phyloP scores from a whole-genome alignment of 441 rosid species.

The Adansonia rubrostipa region DNA sequence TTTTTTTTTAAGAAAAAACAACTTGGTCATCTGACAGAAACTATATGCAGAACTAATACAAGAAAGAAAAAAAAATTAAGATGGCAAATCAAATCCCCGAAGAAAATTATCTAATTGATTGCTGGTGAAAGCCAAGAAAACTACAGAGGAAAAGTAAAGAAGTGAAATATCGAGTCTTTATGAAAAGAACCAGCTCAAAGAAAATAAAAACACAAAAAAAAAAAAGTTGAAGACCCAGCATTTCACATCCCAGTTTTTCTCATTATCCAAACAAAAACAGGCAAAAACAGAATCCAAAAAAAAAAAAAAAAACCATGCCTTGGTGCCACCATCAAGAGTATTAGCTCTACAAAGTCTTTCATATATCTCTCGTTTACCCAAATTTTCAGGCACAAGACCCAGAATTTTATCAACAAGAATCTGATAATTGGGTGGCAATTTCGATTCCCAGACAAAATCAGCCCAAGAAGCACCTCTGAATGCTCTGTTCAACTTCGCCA shows the following conservation, averaged over 20 bases:
- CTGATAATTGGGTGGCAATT: constrained; percentile 57
- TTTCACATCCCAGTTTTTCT: constrained; percentile 8
- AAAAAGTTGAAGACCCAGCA: not conserved
- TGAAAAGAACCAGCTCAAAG: not conserved
- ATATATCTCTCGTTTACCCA: constrained; percentile 71
- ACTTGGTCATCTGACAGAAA: not conserved
- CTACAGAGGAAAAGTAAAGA: not conserved
- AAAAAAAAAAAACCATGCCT: constrained; percentile 46
- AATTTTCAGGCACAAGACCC: constrained; percentile 45
- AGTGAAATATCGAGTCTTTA: not conserved
- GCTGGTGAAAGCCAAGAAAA: not conserved
- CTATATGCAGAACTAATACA: not conserved
- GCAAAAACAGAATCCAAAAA: not conserved
- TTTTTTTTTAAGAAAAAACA: no score
- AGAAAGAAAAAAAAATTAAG: not conserved
- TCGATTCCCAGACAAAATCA: constrained; percentile 71
- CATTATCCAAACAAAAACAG: constrained; percentile 22
- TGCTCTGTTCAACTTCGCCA: constrained; percentile 59
- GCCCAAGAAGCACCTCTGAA: constrained; percentile 74
- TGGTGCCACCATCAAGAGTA: constrained; percentile 64
- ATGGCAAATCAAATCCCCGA: not conserved
- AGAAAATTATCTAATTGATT: not conserved
- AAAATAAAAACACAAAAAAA: not conserved
- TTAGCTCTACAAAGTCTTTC: constrained; percentile 56
- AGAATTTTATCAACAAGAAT: constrained; percentile 46